These are phyloP conservation scores for Tricholoma sp. DNA, from an alignment of 768 basidiomycete genomes.

Conservation along the genomic window DNA sequence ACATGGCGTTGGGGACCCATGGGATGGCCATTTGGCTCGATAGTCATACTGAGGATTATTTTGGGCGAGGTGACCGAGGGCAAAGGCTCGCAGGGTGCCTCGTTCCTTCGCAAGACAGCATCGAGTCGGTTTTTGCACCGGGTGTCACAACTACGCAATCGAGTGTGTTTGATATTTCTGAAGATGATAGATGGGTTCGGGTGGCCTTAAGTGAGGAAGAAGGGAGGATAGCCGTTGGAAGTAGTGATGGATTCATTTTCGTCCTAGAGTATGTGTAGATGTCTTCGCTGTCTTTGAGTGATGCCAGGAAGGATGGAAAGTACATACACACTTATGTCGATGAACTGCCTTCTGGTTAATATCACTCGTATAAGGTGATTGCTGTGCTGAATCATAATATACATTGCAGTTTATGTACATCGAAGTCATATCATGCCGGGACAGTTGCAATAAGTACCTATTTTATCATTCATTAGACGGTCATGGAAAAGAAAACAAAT, in stretches of 20 bases:
- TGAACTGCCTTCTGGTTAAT: not conserved
- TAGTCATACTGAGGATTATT: conserved; percentile 49
- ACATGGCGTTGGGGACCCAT: conserved; percentile 49
- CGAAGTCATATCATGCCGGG: conserved; percentile 18
- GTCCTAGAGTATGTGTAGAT: conserved; percentile 46
- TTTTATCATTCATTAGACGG: conserved; percentile 1
- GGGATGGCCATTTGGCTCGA: conserved; percentile 69
- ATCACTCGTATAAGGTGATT: not conserved
- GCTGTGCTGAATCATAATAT: not conserved
- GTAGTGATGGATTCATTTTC: conserved; percentile 41
- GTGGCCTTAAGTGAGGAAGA: conserved; percentile 44
- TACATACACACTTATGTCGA: not conserved
- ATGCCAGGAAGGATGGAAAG: not conserved
- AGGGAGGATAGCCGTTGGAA: conserved; percentile 41
- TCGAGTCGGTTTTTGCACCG: conserved; percentile 19
- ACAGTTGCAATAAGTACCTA: conserved; percentile 54
- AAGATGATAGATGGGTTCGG: conserved; percentile 45
- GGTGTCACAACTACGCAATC: conserved; percentile 26
- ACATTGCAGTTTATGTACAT: conserved; percentile 1
- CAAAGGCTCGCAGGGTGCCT: conserved; percentile 55
- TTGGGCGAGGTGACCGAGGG: conserved; percentile 39
- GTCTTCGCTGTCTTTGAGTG: not conserved
- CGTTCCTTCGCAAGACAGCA: conserved; percentile 11
- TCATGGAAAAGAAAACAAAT: not conserved
- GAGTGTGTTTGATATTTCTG: conserved; percentile 41